These are phyloP conservation scores for Byssothecium circinans DNA, from an alignment of 2,329 filamentous ascomycete genomes.

Conservation along the genomic window DNA sequence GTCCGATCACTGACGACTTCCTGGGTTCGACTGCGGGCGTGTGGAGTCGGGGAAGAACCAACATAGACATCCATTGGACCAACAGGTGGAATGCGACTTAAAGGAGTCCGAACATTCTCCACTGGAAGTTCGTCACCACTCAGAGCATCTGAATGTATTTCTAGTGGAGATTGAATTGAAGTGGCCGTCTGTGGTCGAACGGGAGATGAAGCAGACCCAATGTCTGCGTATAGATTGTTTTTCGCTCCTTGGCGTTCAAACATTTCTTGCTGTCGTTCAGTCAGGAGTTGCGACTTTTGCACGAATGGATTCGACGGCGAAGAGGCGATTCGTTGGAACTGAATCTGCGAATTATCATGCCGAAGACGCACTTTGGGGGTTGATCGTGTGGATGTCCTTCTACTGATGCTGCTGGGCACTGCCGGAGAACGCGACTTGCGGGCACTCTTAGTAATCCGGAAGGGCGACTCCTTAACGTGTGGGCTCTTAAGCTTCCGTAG, in stretches of 20 bases:
- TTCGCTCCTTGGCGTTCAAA: constrained; percentile 69
- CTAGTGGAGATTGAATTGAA: constrained; percentile 25
- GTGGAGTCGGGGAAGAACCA: constrained; percentile 42
- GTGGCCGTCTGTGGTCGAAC: constrained; percentile 5
- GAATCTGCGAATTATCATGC: constrained; percentile 81
- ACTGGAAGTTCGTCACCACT: constrained; percentile 27
- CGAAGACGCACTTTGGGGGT: constrained; percentile 60
- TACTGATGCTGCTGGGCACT: constrained; percentile 19
- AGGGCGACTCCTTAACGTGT: constrained; percentile 30
- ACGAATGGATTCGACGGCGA: constrained; percentile 52
- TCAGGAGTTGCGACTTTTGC: constrained; percentile 72
- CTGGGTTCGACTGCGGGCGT: constrained; percentile 29
- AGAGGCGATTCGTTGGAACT: constrained; percentile 70
- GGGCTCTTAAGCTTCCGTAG: constrained; percentile 20
- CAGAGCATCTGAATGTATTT: constrained; percentile 33
- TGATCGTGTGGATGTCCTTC: constrained; percentile 25
- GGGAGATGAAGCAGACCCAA: constrained; percentile 42
- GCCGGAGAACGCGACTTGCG: constrained; percentile 33
- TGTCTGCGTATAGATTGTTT: constrained; percentile 67
- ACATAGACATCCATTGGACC: constrained; percentile 40
- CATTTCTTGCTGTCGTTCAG: constrained; percentile 77
- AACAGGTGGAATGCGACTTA: constrained; percentile 27
- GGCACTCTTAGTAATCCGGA: constrained; percentile 25
- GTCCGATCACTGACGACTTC: constrained; percentile 31
- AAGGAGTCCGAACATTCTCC: constrained; percentile 23